Percentiles rank a stretch among this genome's conserved stretches.
phyloP scores from a whole-genome alignment of 495 filamentous ascomycete genomes.

The Polyplosphaeria fusca region DNA sequence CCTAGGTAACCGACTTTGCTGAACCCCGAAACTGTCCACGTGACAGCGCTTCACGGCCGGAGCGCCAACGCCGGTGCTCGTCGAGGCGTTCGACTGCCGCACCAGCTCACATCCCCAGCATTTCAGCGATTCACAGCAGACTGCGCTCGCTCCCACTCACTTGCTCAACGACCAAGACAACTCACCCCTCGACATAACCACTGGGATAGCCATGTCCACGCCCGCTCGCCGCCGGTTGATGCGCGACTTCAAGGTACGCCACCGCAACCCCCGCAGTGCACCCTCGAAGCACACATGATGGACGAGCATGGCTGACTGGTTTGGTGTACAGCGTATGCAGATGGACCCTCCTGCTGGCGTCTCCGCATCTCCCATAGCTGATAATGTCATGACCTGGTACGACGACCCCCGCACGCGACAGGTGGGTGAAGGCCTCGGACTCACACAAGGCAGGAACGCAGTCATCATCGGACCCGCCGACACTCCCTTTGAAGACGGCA shows the following conservation, averaged over 20 bases:
- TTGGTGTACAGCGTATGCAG: conserved; percentile 80
- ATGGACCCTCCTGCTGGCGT: conserved; percentile 97
- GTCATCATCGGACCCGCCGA: conserved; percentile 98
- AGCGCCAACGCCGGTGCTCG: too few relatives aligned
- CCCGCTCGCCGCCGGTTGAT: conserved; percentile 91
- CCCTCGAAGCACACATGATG: background rate
- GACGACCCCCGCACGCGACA: conserved; percentile 27
- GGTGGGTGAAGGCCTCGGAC: conserved; percentile 3
- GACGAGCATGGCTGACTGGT: too few relatives aligned
- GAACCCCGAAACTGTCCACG: too few relatives aligned
- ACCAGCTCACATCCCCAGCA: too few relatives aligned
- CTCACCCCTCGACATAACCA: too few relatives aligned
- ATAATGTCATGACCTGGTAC: conserved; percentile 99
- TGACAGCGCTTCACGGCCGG: too few relatives aligned
- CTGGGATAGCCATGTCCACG: too few relatives aligned
- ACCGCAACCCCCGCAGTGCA: background rate
- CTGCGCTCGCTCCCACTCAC: too few relatives aligned
- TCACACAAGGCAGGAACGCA: conserved; percentile 70
- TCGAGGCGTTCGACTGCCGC: too few relatives aligned
- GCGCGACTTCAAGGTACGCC: conserved; percentile 93
- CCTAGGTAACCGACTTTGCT: too few relatives aligned
- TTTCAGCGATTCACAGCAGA: too few relatives aligned
- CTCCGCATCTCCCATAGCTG: conserved; percentile 91
- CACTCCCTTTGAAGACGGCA: conserved; percentile 97
- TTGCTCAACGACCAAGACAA: too few relatives aligned